These are phyloP conservation scores for Septoria linicola DNA, from an alignment of 2,329 filamentous ascomycete species.

Conservation along the genomic window DNA sequence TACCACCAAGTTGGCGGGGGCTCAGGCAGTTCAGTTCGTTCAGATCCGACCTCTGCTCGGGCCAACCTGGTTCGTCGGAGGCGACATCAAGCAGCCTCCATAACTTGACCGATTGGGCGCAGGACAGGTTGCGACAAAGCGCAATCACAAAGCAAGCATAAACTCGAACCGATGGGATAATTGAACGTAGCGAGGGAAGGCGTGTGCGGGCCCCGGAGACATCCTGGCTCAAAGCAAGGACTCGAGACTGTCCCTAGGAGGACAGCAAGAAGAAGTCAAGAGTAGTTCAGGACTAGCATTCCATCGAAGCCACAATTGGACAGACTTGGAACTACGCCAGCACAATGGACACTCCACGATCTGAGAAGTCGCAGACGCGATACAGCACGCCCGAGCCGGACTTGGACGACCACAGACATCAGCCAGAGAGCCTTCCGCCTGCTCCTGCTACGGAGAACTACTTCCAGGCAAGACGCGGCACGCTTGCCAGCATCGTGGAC, in stretches of 20 bases:
- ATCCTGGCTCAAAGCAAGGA: constrained; percentile 17
- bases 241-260: not conserved
- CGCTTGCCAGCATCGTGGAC: constrained; percentile 64
- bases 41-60: constrained; percentile 86
- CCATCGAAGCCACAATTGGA: not conserved
- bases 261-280: not conserved
- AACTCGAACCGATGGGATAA: constrained; percentile 35
- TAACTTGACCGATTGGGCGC: constrained; percentile 64
- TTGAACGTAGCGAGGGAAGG: constrained; percentile 21
- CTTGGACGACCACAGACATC: constrained; percentile 82
- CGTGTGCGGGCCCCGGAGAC: constrained; percentile 18
- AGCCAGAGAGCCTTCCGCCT: constrained; percentile 60
- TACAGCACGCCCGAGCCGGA: constrained; percentile 75
- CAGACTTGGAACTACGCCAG: not conserved
- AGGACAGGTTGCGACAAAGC: constrained; percentile 13
- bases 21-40: constrained; percentile 68
- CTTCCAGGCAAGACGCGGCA: constrained; percentile 58
- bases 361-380: constrained; percentile 64
- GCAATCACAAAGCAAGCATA: constrained; percentile 9
- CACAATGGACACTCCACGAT: constrained; percentile 58
- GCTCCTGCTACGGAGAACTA: constrained; percentile 50
- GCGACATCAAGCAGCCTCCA: constrained; percentile 88
- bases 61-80: constrained; percentile 95
- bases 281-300: constrained; percentile 4
- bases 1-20: constrained; percentile 92